Evolutionary conservation across 352 stramenopile species (phyloP).

Genomic region (Phytophthora pisi): DNA sequence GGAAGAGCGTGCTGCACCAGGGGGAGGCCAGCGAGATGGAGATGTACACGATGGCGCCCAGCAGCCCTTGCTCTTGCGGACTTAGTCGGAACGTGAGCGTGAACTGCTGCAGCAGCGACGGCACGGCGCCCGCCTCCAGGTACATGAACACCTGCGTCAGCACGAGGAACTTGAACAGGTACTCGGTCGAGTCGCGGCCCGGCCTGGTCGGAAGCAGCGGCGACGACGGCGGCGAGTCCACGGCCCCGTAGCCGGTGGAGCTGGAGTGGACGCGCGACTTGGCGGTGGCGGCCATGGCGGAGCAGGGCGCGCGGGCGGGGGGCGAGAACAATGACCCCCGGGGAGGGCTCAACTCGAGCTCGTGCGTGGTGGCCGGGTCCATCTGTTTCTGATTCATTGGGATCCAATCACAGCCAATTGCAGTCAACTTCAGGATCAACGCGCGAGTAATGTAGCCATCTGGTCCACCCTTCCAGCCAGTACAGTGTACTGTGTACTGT

Average conservation of each 20-base stretch:
- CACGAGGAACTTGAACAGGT: constrained; percentile 89
- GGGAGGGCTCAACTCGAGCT: neutral
- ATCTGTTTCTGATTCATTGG: neutral
- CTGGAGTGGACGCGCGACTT: constrained; percentile 32
- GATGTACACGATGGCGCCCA: constrained; percentile 87
- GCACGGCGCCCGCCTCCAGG: constrained; percentile 84
- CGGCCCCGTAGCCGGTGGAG: constrained; percentile 32
- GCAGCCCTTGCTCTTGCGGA: constrained; percentile 79
- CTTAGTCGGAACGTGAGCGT: constrained; percentile 78
- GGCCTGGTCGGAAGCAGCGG: constrained; percentile 19
- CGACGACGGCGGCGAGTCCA: constrained; percentile 27
- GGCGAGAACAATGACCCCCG: neutral
- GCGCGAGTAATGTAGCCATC: constrained; percentile 20
- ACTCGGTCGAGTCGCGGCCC: constrained; percentile 39
- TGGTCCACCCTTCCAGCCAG: neutral
- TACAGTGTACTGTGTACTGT: no score
- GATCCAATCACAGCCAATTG: constrained; percentile 13
- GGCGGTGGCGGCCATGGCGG: constrained; percentile 24
- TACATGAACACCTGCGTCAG: constrained; percentile 89
- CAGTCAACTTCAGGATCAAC: constrained; percentile 19
- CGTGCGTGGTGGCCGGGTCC: neutral
- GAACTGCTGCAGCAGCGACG: constrained; percentile 83
- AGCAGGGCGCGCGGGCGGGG: constrained; percentile 5
- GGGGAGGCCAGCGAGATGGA: constrained; percentile 79
- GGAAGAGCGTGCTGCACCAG: constrained; percentile 83